Conservation (phyloP, 495 filamentous ascomycete genomes). For the Aspergillus homomorphus region DNA sequence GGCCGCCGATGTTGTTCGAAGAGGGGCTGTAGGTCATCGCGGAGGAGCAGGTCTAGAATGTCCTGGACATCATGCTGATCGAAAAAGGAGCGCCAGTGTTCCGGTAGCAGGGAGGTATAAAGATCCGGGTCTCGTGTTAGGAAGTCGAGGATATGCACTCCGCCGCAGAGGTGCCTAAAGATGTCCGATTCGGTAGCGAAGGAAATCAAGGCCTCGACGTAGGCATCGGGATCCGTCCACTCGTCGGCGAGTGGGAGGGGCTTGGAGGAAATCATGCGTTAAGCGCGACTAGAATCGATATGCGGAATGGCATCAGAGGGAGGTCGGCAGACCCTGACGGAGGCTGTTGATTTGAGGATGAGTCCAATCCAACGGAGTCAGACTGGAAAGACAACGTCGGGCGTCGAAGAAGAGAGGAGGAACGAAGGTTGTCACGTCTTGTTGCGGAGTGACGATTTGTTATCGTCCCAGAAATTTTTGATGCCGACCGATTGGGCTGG, state of each 20-base stretch:
- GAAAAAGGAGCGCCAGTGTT: conserved; percentile 79
- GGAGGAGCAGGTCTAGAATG: conserved; percentile 74
- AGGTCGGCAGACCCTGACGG: neutral
- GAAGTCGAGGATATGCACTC: conserved; percentile 94
- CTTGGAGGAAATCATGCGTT: conserved; percentile 17
- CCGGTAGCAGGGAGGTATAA: conserved; percentile 68
- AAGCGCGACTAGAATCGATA: conserved; percentile 1
- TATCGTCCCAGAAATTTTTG: conserved; percentile 5
- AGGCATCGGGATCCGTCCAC: conserved; percentile 61
- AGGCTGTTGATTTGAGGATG: neutral
- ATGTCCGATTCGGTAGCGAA: conserved; percentile 72
- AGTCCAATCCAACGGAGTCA: neutral
- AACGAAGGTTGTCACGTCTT: neutral
- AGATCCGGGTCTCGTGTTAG: conserved; percentile 81
- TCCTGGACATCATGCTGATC: conserved; percentile 63
- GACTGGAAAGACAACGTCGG: neutral
- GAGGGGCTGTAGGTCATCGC: conserved; percentile 57
- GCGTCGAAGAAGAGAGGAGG: neutral
- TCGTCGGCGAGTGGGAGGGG: conserved; percentile 57
- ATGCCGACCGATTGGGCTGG: conserved; percentile 1
- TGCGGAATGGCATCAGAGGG: neutral
- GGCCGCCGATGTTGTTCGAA: conserved; percentile 7
- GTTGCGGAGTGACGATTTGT: neutral
- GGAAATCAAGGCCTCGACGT: conserved; percentile 71
- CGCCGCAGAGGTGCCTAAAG: conserved; percentile 87